These are phyloP conservation scores for Coemansia sp. DNA, from an alignment of 192 early-diverging fungal species.

Conservation along the genomic window DNA sequence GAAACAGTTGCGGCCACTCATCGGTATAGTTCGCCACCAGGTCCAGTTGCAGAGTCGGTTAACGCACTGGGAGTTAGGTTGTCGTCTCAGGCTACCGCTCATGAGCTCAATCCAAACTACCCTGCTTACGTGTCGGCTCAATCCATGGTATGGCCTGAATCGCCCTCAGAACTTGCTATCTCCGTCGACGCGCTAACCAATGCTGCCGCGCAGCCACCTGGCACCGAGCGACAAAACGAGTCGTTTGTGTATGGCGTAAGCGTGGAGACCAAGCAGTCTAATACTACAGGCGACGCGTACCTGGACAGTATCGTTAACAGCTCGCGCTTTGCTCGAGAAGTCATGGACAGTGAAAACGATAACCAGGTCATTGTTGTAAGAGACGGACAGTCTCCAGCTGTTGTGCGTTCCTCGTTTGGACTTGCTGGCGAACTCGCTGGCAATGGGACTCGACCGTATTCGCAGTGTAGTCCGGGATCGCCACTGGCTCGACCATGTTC, in stretches of 20 bases:
- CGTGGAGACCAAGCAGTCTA: neutral
- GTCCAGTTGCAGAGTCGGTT: neutral
- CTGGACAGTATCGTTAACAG: constrained; percentile 53
- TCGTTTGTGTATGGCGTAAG: constrained; percentile 50
- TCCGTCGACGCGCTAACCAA: neutral
- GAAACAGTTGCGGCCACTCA: neutral
- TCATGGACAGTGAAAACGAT: constrained; percentile 26
- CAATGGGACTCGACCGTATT: neutral
- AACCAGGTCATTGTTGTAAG: constrained; percentile 30
- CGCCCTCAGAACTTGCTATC: constrained; percentile 9
- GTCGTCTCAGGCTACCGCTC: constrained; percentile 20
- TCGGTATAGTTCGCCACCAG: neutral
- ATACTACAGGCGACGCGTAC: constrained; percentile 43
- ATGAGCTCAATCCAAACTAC: constrained; percentile 15
- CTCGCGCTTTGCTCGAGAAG: constrained; percentile 47
- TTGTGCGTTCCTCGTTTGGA: constrained; percentile 9
- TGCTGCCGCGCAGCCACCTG: neutral
- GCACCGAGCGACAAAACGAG: constrained; percentile 15
- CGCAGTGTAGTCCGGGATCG: neutral
- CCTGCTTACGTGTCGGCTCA: constrained; percentile 13
- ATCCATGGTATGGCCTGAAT: constrained; percentile 33
- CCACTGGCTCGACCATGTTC: constrained; percentile 19
- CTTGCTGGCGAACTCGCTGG: constrained; percentile 14
- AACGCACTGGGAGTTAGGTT: neutral
- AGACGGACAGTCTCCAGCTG: neutral